Evolutionary conservation across 106 monocot species (phyloP).

Genomic region (Cymbidium sinense): DNA sequence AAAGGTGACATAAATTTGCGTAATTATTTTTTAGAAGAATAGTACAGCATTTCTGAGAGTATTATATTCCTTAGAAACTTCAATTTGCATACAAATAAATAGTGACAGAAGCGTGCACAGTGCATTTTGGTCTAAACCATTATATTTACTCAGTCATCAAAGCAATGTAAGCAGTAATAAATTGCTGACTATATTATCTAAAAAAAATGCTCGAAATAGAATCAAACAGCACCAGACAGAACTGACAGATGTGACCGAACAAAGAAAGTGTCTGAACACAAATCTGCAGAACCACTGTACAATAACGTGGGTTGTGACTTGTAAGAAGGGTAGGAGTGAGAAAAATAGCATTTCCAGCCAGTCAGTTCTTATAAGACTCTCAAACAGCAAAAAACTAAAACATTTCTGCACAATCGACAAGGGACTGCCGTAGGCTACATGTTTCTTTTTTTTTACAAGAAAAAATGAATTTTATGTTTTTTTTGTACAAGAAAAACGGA

Average conservation of each 20-base stretch:
- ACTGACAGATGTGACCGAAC: background rate
- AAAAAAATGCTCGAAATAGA: background rate
- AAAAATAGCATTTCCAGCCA: no score
- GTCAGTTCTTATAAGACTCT: no score
- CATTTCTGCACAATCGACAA: no score
- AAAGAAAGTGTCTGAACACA: background rate
- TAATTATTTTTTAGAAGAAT: background rate
- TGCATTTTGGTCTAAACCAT: background rate
- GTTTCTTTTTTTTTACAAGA: no score
- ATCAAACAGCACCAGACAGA: background rate
- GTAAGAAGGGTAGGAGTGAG: no score
- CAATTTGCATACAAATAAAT: background rate
- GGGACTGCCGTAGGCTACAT: no score
- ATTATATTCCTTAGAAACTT: background rate
- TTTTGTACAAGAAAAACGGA: no score
- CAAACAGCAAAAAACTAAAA: no score
- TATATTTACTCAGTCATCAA: background rate
- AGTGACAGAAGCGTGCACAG: background rate
- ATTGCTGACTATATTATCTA: background rate
- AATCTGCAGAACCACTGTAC: background rate
- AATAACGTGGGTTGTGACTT: no score
- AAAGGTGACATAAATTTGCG: background rate
- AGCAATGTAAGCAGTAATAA: background rate
- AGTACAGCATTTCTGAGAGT: background rate
- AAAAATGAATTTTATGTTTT: no score